Base-by-base conservation (phyloP, 164 flowering plant genomes). In the Cinnamomum micranthum region DNA sequence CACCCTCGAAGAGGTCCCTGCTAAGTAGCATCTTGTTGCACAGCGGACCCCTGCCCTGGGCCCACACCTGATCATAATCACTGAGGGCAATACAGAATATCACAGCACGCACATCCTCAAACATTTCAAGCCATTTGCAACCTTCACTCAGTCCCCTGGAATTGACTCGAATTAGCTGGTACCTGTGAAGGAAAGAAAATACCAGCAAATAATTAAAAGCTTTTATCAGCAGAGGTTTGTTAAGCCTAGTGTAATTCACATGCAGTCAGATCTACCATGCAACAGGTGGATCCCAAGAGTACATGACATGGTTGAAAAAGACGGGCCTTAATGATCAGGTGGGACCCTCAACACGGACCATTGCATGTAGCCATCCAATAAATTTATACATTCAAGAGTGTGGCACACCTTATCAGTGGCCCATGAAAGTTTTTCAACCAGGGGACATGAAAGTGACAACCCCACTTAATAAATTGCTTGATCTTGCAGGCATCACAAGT, bases 61-160 rank as follows among this genome's bases (percentile, higher is more conserved):
- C 68, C 65, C 71, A 77, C 75, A 81, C 69, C 65, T 84, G 84
- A 71, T 83, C 90, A 60, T 87, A 87, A 75, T 86, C 90, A 59
- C 83, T 82, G 69, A 87, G 77, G 11, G 85, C 72, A 64, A 81
- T 85, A 77, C 87, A 83, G 76, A 86, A 87, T n/a, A 87, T 67
- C 11, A 87, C 85, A 6, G 79, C 84, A 11, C 85, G 73, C 7
- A 83, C 85, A 74, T 87, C 88, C 77, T 87, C 90, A 74, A 87
- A 87, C 90, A 87, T 87, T 76, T 87, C 84, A 69, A 87, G 76
- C 90, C 90, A 87, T 75, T 84, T 86, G 72, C 86, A 87, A 22
- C 88, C 85, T 60, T 87, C 88, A 70, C 65, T 73, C 55, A 84
- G 47, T 50, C 86, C 87, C 71, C 81, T 87, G 11, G 90, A 58